Evolutionary conservation across 1,284 basidiomycete species (phyloP).

Genomic region (Puccinia polysora): DNA sequence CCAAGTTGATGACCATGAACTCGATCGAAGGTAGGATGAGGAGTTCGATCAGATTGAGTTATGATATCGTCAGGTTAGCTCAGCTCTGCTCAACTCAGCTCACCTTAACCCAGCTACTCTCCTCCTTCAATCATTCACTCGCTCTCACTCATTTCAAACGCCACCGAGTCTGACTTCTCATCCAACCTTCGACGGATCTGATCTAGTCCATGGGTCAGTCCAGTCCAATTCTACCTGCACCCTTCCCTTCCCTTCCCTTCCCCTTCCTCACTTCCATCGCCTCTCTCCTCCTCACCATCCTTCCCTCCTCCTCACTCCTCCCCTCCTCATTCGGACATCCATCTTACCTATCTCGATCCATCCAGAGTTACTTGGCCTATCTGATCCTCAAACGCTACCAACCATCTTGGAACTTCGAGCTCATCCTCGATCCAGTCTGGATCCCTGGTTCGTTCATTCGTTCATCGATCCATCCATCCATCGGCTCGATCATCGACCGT

Average conservation of each 20-base stretch:
- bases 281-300: not conserved
- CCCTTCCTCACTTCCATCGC: not conserved
- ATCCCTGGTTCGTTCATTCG: conserved; percentile 1
- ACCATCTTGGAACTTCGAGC: conserved; percentile 11
- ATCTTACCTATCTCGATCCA: not conserved
- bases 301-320: no score
- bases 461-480: no score
- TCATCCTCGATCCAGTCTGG: conserved; percentile 27
- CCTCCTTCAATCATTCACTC: not conserved
- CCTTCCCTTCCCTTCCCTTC: not conserved
- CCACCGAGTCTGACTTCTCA: not conserved
- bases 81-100: no score
- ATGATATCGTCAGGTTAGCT: conserved; percentile 35
- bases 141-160: not conserved
- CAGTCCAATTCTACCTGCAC: no score
- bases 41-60: conserved; percentile 34
- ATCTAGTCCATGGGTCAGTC: conserved; percentile 13
- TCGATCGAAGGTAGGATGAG: no score
- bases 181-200: not conserved
- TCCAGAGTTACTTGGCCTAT: conserved; percentile 35
- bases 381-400: conserved; percentile 28
- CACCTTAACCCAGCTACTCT: not conserved
- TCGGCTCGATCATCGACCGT: not conserved
- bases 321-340: not conserved
- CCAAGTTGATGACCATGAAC: no score